Conservation (phyloP, 2,329 filamentous ascomycete species). For the Periconia macrospinosa region DNA sequence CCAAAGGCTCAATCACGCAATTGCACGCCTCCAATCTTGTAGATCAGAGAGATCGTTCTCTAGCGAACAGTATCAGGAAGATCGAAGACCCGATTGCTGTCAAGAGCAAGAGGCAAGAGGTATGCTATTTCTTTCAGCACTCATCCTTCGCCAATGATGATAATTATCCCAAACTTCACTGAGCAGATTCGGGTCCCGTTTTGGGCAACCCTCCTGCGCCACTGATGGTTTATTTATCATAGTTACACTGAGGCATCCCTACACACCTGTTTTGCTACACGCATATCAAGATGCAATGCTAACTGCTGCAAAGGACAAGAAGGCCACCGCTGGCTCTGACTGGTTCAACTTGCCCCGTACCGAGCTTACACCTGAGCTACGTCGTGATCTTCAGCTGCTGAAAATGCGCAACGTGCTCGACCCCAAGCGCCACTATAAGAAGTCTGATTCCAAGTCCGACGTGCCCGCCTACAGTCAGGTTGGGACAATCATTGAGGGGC, state of each 20-base stretch:
- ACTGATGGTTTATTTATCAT: conserved; percentile 69
- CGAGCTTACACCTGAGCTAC: conserved; percentile 79
- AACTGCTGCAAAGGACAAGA: conserved; percentile 53
- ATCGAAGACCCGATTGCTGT: conserved; percentile 57
- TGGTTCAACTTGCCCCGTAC: conserved; percentile 92
- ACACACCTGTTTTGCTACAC: conserved; percentile 4
- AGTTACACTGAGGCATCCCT: conserved; percentile 70
- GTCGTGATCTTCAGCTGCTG: conserved; percentile 85
- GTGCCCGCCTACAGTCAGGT: conserved; percentile 85
- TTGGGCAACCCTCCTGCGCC: conserved; percentile 74
- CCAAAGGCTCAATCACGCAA: conserved; percentile 55
- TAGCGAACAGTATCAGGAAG: conserved; percentile 53
- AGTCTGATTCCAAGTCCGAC: conserved; percentile 70
- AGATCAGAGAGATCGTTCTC: conserved; percentile 50
- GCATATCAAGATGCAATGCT: conserved; percentile 13
- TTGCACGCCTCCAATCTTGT: conserved; percentile 57
- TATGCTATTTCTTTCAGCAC: conserved; percentile 39
- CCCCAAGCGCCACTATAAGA: conserved; percentile 88
- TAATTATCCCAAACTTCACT: conserved; percentile 69
- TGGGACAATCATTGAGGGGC: conserved; percentile 84
- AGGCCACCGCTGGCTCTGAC: conserved; percentile 71
- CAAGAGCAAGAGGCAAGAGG: conserved; percentile 54
- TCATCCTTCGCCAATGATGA: conserved; percentile 66
- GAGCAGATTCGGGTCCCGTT: conserved; percentile 77
- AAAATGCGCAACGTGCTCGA: conserved; percentile 89